A percentile compares a stretch with the other conserved stretches of the same genome.
phyloP scores from a whole-genome alignment of 2,329 filamentous ascomycete genomes.

The Monilinia fructigena region DNA sequence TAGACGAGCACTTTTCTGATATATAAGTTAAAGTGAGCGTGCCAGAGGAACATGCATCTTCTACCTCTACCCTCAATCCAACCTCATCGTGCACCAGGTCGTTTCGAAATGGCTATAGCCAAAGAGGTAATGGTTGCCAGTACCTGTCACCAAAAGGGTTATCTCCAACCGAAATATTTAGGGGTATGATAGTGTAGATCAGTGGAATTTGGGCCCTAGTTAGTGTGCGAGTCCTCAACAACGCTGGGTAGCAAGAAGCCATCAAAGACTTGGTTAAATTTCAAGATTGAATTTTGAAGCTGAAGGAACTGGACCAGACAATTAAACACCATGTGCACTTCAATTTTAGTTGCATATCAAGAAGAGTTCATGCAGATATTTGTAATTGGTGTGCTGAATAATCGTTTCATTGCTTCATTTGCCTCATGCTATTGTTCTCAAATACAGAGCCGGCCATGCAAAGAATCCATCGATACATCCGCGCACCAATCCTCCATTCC shows the following conservation, averaged over 20 bases:
- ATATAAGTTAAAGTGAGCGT: no score
- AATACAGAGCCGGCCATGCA: constrained; percentile 30
- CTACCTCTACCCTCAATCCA: no score
- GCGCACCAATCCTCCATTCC: constrained; percentile 16
- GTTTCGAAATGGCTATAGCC: not conserved
- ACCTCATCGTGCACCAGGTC: not conserved
- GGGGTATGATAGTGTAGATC: no score
- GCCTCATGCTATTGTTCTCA: constrained; percentile 22
- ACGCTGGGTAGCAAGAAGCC: not conserved
- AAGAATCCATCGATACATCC: constrained; percentile 29
- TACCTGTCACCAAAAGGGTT: not conserved
- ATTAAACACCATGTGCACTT: not conserved
- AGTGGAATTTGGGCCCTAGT: not conserved
- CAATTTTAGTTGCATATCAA: not conserved
- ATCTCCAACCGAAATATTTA: not conserved
- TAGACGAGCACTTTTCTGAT: no score
- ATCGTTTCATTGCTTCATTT: constrained; percentile 29
- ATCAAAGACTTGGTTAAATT: not conserved
- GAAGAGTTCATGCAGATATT: constrained; percentile 8
- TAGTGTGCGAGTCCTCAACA: no score
- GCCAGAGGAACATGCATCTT: not conserved
- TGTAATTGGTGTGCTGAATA: constrained; percentile 20
- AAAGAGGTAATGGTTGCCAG: not conserved
- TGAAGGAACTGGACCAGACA: not conserved
- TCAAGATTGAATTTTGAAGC: not conserved